These are phyloP conservation scores for Trypanosoma cruzi DNA, from an alignment of 208 protist genomes.

Conservation along the genomic window DNA sequence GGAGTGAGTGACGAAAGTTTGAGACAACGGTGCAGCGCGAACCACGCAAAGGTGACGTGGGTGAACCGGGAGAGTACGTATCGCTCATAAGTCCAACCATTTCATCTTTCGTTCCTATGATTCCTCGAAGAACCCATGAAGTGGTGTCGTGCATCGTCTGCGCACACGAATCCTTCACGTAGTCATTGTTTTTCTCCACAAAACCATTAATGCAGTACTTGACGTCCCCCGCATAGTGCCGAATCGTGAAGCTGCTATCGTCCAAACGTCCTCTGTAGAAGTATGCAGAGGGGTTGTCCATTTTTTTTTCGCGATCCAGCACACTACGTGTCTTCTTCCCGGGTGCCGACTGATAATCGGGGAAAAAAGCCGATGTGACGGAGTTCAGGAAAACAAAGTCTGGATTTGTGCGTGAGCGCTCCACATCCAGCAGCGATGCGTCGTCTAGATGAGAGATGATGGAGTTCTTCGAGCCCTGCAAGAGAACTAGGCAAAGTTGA, in stretches of 20 bases:
- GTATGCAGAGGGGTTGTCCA: slow-evolving; percentile 9
- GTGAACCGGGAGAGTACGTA: neutral
- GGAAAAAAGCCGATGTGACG: slow-evolving; percentile 21
- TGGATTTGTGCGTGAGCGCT: slow-evolving; percentile 31
- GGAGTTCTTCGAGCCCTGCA: slow-evolving; percentile 54
- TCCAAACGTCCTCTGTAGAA: slow-evolving; percentile 23
- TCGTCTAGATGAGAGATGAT: slow-evolving; percentile 86
- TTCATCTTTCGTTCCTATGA: slow-evolving; percentile 19
- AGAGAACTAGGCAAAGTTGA: slow-evolving; percentile 71
- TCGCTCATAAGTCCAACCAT: slow-evolving; percentile 21
- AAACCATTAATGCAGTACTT: slow-evolving; percentile 39
- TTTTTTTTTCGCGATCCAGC: slow-evolving; percentile 9
- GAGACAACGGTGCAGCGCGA: slow-evolving; percentile 21
- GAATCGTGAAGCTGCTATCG: slow-evolving; percentile 34
- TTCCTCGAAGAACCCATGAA: slow-evolving; percentile 18
- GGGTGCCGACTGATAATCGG: slow-evolving; percentile 26
- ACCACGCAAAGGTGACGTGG: slow-evolving; percentile 6
- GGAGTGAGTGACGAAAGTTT: slow-evolving; percentile 23
- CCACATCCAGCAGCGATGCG: slow-evolving; percentile 58
- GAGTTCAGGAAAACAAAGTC: slow-evolving; percentile 36
- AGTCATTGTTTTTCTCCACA: slow-evolving; percentile 56
- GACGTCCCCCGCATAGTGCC: slow-evolving; percentile 57
- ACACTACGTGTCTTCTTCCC: slow-evolving; percentile 18
- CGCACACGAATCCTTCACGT: slow-evolving; percentile 32
- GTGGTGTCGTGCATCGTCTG: slow-evolving; percentile 13